phyloP scores from a whole-genome alignment of 495 filamentous ascomycete genomes.

The Lasiosphaeria ovina region DNA sequence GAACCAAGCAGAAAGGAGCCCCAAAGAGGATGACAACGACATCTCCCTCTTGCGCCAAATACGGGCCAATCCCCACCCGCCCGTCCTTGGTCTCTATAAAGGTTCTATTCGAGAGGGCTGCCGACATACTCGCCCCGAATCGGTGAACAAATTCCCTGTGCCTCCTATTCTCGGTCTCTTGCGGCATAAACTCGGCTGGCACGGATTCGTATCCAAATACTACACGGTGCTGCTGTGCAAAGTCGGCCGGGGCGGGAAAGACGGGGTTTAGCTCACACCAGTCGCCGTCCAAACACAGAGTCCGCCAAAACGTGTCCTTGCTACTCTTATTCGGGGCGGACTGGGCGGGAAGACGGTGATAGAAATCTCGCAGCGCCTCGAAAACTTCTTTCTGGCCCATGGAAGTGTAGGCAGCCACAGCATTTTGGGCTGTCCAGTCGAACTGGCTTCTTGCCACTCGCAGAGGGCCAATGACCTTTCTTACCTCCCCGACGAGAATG shows the following conservation, averaged over 20 bases:
- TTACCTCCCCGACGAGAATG: not conserved
- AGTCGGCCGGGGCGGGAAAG: slow-evolving; percentile 3
- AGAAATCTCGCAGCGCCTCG: not conserved
- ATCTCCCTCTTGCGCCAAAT: slow-evolving; percentile 3
- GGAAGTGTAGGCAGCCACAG: not conserved
- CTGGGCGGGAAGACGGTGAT: not conserved
- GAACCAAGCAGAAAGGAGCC: slow-evolving; percentile 3
- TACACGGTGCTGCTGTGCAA: not conserved
- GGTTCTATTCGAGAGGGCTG: not conserved
- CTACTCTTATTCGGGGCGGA: not conserved
- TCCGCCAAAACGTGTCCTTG: slow-evolving; percentile 2
- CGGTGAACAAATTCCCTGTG: not conserved
- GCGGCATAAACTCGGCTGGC: not conserved
- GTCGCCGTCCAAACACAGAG: slow-evolving; percentile 6
- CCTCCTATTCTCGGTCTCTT: not conserved
- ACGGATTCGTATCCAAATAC: not conserved
- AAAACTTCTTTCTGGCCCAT: not conserved
- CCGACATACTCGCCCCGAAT: not conserved
- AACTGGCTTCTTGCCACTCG: not conserved
- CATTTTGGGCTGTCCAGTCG: not conserved
- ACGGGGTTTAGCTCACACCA: not conserved
- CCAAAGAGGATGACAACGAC: slow-evolving; percentile 4
- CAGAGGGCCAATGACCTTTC: not conserved
- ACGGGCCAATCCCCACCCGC: not conserved
- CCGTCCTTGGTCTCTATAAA: not conserved